Base-by-base conservation (phyloP, 1,284 basidiomycete species). In the Ceratobasidium sp. region DNA sequence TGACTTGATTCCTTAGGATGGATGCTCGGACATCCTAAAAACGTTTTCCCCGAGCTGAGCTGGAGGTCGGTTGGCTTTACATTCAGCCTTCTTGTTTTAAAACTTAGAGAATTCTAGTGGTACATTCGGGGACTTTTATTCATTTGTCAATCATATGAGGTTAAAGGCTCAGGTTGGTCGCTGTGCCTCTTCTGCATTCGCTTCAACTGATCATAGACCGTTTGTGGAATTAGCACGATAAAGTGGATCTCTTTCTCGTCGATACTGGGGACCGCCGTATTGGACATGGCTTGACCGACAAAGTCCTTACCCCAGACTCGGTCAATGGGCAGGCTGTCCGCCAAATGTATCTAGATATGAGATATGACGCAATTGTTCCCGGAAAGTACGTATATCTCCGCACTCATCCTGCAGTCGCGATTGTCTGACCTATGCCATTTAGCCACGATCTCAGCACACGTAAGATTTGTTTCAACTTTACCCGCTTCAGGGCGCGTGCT, bases 91-190 rank as follows among this genome's bases (percentile, higher is more conserved):
- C n/a, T 3, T 32, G 13, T 45, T 1, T 22, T 8, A 17, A 34
- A n/a, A n/a, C 56, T 32, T 12, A n/a, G 22, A 32, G 8, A 6
- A 13, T 29, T 47, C n/a, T 47, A 57, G 57, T 29, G 57, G 57
- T 8, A 60, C 32, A 12, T 60, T 60, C 10, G 57, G 57, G 12
- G 57, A 60, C 31, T 49, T 60, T 49, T 60, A 10, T n/a, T 60
- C 57, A 10, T 60, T 60, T 32, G 29, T 60, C 17, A 27, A 35
- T 8, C 57, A 60, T 22, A 60, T 47, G 57, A 35, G 57, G 35
- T 15, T 13, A 2, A 29, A 31, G 12, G 57, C 57, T 6, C n/a
- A 47, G 29, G 57, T 60, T 3, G 13, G 29, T 32, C 29, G 8
- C 20, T n/a, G 6, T 7, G 29, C 34, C 4, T 2, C 52, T 34